These are phyloP conservation scores for Sporothrix sp. DNA, from an alignment of 2,329 filamentous ascomycete species.

Conservation along the genomic window DNA sequence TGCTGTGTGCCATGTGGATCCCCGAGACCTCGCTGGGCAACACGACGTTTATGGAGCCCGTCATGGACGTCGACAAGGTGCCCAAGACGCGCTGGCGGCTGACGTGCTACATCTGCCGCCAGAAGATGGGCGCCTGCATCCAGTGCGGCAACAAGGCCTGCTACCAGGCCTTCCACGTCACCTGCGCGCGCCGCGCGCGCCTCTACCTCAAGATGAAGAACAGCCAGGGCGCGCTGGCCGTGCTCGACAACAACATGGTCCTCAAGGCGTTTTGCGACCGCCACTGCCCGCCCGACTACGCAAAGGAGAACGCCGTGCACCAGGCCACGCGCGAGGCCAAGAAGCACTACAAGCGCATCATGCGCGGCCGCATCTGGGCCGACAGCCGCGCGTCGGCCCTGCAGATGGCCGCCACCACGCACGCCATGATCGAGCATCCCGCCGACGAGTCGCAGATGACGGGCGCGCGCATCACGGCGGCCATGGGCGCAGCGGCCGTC, in stretches of 20 bases:
- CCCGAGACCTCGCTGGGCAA: slow-evolving; percentile 94
- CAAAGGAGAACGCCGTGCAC: slow-evolving; percentile 74
- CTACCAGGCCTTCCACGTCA: slow-evolving; percentile 95
- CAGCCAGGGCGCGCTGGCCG: slow-evolving; percentile 64
- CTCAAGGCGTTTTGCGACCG: slow-evolving; percentile 94
- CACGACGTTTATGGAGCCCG: slow-evolving; percentile 94
- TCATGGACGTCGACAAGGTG: slow-evolving; percentile 96
- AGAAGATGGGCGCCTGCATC: slow-evolving; percentile 96
- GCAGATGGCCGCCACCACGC: slow-evolving; percentile 61
- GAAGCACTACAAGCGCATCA: slow-evolving; percentile 78
- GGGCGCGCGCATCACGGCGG: slow-evolving; percentile 68
- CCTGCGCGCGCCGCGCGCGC: slow-evolving; percentile 78
- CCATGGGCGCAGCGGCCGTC: slow-evolving; percentile 32
- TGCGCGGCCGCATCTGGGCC: slow-evolving; percentile 85
- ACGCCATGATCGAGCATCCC: slow-evolving; percentile 56
- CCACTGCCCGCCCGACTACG: slow-evolving; percentile 84
- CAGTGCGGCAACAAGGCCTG: slow-evolving; percentile 97
- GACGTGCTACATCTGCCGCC: slow-evolving; percentile 91
- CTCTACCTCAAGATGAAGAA: slow-evolving; percentile 97
- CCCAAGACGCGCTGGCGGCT: slow-evolving; percentile 90
- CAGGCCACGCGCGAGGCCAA: slow-evolving; percentile 73
- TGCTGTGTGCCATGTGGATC: slow-evolving; percentile 97
- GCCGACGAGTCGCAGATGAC: slow-evolving; percentile 76
- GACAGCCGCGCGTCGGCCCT: slow-evolving; percentile 79
- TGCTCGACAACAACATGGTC: slow-evolving; percentile 68